Percentiles rank a stretch among this genome's conserved stretches.
phyloP scores from a whole-genome alignment of 768 basidiomycete genomes.

The Cubamyces lactineus region DNA sequence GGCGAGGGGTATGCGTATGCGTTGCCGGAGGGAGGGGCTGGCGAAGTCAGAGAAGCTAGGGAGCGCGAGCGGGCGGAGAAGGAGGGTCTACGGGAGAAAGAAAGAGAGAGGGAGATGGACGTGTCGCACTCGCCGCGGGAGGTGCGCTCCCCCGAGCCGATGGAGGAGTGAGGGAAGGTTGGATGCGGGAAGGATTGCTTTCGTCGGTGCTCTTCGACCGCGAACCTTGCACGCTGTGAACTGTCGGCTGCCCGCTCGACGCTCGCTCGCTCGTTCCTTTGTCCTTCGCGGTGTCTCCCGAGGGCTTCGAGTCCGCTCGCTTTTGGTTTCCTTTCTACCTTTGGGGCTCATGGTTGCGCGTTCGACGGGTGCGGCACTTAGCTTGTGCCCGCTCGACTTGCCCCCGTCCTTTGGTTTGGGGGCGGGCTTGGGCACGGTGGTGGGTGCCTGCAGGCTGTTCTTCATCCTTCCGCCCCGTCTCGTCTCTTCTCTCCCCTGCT shows the following conservation, averaged over 20 bases:
- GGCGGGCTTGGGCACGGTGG: not conserved
- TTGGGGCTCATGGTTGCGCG: not conserved
- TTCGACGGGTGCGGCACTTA: not conserved
- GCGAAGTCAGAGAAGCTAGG: not conserved
- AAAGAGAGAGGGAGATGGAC: slow-evolving; percentile 17
- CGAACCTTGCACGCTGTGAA: too few species aligned
- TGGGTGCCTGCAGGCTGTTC: not conserved
- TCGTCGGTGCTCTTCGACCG: too few species aligned
- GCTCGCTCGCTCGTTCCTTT: too few species aligned
- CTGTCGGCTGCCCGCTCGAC: too few species aligned
- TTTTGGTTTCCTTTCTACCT: not conserved
- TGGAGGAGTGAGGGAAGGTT: slow-evolving; percentile 20
- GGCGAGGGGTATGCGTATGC: slow-evolving; percentile 7
- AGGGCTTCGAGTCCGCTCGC: too few species aligned
- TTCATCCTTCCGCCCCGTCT: not conserved
- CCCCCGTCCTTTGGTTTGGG: not conserved
- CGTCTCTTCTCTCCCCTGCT: not conserved
- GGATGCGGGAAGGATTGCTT: too few species aligned
- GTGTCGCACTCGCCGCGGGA: slow-evolving; percentile 14
- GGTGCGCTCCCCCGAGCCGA: slow-evolving; percentile 21
- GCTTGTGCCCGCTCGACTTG: not conserved
- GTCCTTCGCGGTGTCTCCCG: too few species aligned
- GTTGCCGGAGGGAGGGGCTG: slow-evolving; percentile 1
- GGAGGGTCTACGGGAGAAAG: not conserved
- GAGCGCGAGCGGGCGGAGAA: slow-evolving; percentile 3